phyloP scores from a whole-genome alignment of 257 asterid species.

The Hygrophila difformis region DNA sequence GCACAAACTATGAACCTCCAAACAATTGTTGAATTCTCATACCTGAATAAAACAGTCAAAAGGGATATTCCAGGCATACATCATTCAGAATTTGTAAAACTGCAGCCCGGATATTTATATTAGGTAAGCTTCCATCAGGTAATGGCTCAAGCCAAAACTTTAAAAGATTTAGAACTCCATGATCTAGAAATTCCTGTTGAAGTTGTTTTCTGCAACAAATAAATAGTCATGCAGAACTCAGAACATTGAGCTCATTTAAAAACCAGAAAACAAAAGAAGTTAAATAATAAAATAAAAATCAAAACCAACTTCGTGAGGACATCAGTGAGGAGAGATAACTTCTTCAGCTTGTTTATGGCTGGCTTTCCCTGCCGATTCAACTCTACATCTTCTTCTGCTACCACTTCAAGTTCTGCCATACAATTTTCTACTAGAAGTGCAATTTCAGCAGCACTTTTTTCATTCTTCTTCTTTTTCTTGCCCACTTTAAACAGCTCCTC shows the following conservation, averaged over 20 bases:
- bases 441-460: conserved; percentile 88
- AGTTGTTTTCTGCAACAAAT: conserved; percentile 63
- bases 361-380: conserved; percentile 75
- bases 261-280: conserved; percentile 5
- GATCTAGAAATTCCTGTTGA: conserved; percentile 91
- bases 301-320: conserved; percentile 76
- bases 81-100: conserved; percentile 73
- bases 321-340: conserved; percentile 78
- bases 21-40: background rate
- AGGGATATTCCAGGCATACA: conserved; percentile 21
- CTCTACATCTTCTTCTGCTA: conserved; percentile 93
- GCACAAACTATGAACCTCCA: conserved; percentile 21
- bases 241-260: conserved; percentile 3
- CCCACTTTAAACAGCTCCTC: conserved; percentile 63
- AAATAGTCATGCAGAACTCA: conserved; percentile 13
- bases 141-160: conserved; percentile 95
- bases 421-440: conserved; percentile 75
- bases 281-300: no score
- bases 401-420: conserved; percentile 94
- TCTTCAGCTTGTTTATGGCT: conserved; percentile 78
- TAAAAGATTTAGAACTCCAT: conserved; percentile 74
- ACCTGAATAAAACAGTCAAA: background rate
- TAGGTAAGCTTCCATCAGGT: conserved; percentile 97
- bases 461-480: conserved; percentile 78
- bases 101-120: conserved; percentile 84